Conservation (phyloP, 768 basidiomycete genomes). For the Termitomyces sp. region DNA sequence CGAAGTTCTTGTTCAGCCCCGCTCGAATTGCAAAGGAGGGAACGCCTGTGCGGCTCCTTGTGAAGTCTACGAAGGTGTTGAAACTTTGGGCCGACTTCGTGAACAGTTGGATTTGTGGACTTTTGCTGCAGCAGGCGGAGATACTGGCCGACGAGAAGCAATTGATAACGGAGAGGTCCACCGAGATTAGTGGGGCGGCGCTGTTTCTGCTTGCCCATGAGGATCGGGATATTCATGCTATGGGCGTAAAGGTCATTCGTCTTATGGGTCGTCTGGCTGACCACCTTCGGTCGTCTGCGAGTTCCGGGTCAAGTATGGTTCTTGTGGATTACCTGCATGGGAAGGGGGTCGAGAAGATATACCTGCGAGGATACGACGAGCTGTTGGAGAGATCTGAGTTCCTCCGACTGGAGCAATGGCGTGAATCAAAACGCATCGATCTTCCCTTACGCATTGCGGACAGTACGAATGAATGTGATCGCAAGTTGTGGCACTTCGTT, state of each 20-base stretch:
- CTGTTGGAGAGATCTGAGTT: conserved; percentile 56
- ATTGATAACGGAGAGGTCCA: conserved; percentile 38
- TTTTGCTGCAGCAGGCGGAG: conserved; percentile 36
- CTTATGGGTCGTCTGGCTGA: conserved; percentile 44
- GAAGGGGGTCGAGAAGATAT: conserved; percentile 35
- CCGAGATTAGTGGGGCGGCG: conserved; percentile 64
- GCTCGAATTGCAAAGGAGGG: conserved; percentile 55
- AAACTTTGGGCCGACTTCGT: conserved; percentile 71
- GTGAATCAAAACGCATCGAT: conserved; percentile 47
- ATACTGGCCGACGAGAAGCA: conserved; percentile 36
- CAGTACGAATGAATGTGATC: conserved; percentile 61
- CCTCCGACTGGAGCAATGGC: conserved; percentile 63
- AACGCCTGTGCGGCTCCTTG: conserved; percentile 52
- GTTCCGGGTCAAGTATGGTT: conserved; percentile 24
- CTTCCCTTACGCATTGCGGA: conserved; percentile 65
- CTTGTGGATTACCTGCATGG: conserved; percentile 53
- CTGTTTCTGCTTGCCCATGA: conserved; percentile 71
- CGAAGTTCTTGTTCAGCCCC: conserved; percentile 70
- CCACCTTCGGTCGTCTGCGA: conserved; percentile 31
- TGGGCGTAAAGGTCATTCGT: conserved; percentile 62
- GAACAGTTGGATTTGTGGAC: conserved; percentile 56
- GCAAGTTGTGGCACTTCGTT: conserved; percentile 67
- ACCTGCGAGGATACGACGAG: conserved; percentile 61
- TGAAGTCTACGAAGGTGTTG: conserved; percentile 64
- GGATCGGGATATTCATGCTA: conserved; percentile 39